Evolutionary conservation across 164 flowering plant genomes (phyloP).

Genomic region (Akebia trifoliata): DNA sequence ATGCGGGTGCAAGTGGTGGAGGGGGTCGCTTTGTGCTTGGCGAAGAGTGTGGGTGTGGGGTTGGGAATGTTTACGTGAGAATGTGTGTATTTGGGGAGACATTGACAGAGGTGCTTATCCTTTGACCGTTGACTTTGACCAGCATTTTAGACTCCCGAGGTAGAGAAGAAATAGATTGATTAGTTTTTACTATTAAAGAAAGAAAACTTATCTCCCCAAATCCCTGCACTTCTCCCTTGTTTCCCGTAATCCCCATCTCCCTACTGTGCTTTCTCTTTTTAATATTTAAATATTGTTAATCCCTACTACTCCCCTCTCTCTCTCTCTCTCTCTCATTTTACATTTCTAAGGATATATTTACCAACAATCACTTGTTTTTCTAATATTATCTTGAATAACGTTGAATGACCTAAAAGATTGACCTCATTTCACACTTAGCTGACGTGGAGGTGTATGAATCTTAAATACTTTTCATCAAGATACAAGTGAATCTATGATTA

Average conservation of each 20-base stretch:
- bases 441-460: no score
- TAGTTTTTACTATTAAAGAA: neutral
- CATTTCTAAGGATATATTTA: neutral
- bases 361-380: no score
- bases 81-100: conserved; percentile 42
- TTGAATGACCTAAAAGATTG: no score
- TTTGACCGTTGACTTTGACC: conserved; percentile 43
- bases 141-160: conserved; percentile 7
- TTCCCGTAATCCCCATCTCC: conserved; percentile 28
- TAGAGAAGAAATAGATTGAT: neutral
- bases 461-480: no score
- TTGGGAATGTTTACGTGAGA: conserved; percentile 35
- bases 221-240: conserved; percentile 32
- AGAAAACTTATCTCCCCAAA: conserved; percentile 10
- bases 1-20: conserved; percentile 48
- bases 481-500: no score
- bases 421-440: no score
- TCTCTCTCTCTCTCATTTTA: conserved; percentile 1
- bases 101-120: conserved; percentile 43
- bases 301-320: neutral
- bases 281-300: neutral
- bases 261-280: neutral
- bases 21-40: conserved; percentile 44
- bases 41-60: conserved; percentile 15
- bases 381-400: no score